phyloP scores from a whole-genome alignment of 164 flowering plant species.

The Stephania cephalantha region DNA sequence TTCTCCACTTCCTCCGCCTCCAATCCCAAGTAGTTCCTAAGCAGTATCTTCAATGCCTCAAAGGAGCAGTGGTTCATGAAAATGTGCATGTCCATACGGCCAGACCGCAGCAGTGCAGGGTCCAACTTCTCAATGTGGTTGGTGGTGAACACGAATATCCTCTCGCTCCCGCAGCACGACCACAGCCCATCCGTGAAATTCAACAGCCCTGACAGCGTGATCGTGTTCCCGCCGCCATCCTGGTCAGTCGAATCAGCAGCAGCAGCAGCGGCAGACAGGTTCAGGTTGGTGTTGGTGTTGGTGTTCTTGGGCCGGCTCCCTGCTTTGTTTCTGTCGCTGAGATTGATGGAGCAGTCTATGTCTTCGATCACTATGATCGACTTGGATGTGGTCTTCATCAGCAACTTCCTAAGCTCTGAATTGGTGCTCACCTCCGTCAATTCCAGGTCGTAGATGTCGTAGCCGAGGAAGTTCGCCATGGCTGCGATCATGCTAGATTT shows the following conservation, averaged over 20 bases:
- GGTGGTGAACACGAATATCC: conserved; percentile 87
- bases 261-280: too few relatives aligned
- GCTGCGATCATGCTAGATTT: conserved; percentile 8
- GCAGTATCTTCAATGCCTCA: conserved; percentile 51
- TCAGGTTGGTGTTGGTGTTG: neutral
- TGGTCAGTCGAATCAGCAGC: too few relatives aligned
- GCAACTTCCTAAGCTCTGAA: neutral
- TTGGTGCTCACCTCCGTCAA: neutral
- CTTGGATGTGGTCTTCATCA: conserved; percentile 16
- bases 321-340: conserved; percentile 35
- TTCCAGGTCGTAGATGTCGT: conserved; percentile 7
- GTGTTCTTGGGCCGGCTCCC: conserved; percentile 5
- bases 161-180: conserved; percentile 91
- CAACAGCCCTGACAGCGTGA: conserved; percentile 74
- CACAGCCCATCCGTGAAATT: conserved; percentile 90
- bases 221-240: conserved; percentile 30
- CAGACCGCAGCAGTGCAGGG: conserved; percentile 72
- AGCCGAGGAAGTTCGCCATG: conserved; percentile 8
- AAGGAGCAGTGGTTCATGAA: conserved; percentile 63
- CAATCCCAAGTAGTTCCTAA: conserved; percentile 56
- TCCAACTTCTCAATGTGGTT: conserved; percentile 86
- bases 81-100: conserved; percentile 89
- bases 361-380: conserved; percentile 8
- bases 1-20: conserved; percentile 4
- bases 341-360: conserved; percentile 34